phyloP scores from a whole-genome alignment of 2,329 filamentous ascomycete species.

The Penicillium occitanis region DNA sequence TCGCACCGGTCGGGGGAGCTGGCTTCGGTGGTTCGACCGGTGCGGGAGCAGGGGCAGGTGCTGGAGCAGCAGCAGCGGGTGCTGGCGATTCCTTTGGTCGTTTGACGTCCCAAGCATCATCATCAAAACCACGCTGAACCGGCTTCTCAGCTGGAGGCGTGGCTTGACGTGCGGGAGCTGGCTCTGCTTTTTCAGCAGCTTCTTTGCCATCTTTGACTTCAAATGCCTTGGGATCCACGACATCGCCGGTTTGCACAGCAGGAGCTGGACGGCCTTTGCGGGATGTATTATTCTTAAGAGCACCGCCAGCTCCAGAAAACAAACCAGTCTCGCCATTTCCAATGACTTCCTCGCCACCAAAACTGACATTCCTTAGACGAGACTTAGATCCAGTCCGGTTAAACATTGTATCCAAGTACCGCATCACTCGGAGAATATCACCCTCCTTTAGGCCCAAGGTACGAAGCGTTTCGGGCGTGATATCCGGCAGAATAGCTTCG shows the following conservation, averaged over 20 bases:
- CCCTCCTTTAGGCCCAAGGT: conserved; percentile 93
- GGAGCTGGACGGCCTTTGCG: conserved; percentile 86
- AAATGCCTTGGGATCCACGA: conserved; percentile 84
- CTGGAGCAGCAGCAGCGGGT: conserved; percentile 28
- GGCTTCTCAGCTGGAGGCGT: conserved; percentile 53
- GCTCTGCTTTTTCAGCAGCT: conserved; percentile 42
- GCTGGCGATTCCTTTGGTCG: conserved; percentile 58
- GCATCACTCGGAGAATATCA: conserved; percentile 94
- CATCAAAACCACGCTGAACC: conserved; percentile 72
- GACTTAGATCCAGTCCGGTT: conserved; percentile 59
- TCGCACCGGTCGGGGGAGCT: conserved; percentile 68
- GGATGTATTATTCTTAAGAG: conserved; percentile 82
- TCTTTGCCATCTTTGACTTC: conserved; percentile 59
- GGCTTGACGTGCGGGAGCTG: conserved; percentile 52
- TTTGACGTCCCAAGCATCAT: conserved; percentile 97
- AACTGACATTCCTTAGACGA: conserved; percentile 56
- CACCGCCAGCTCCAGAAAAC: conserved; percentile 90
- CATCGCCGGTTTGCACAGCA: conserved; percentile 78
- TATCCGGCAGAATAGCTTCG: conserved; percentile 85
- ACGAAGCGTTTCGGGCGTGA: conserved; percentile 76
- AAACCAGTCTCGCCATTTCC: conserved; percentile 66
- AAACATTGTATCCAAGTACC: conserved; percentile 78
- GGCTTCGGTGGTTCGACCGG: conserved; percentile 40
- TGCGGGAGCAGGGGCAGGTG: conserved; percentile 42
- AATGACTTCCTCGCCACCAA: conserved; percentile 53